Conservation (phyloP, 148 eudicot genomes). For the Mesembryanthemum crystallinum region DNA sequence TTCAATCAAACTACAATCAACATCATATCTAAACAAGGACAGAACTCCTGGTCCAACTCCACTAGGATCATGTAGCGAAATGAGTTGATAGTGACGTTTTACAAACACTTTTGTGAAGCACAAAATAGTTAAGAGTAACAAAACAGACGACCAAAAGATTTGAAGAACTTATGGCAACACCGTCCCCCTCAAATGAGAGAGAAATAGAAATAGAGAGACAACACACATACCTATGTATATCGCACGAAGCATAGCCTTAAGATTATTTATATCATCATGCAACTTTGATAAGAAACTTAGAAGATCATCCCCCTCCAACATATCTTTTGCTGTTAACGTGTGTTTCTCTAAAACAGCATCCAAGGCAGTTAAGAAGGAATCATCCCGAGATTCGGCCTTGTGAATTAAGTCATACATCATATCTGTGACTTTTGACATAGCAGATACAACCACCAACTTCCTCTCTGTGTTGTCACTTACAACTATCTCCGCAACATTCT, state of each 20-base stretch:
- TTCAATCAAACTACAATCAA: not conserved
- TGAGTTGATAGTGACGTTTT: not conserved
- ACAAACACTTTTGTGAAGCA: not conserved
- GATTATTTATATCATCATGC: conserved; percentile 78
- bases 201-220: conserved; percentile 4
- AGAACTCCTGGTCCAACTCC: not conserved
- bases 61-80: not conserved
- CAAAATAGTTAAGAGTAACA: not conserved
- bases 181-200: not conserved
- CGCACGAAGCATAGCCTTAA: conserved; percentile 94
- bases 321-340: conserved; percentile 62
- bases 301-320: conserved; percentile 74
- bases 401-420: conserved; percentile 89
- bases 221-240: conserved; percentile 68
- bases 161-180: not conserved
- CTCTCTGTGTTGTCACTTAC: conserved; percentile 65
- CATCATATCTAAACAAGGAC: not conserved
- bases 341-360: conserved; percentile 90
- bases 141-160: not conserved
- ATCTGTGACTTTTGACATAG: conserved; percentile 98
- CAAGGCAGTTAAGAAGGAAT: conserved; percentile 62
- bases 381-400: conserved; percentile 80
- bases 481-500: conserved; percentile 77
- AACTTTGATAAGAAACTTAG: conserved; percentile 58
- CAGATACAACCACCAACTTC: conserved; percentile 92